Percentiles rank a stretch among this genome's conserved stretches.
Conservation (phyloP, 306 rosid species). For the Acmispon strigosus region DNA sequence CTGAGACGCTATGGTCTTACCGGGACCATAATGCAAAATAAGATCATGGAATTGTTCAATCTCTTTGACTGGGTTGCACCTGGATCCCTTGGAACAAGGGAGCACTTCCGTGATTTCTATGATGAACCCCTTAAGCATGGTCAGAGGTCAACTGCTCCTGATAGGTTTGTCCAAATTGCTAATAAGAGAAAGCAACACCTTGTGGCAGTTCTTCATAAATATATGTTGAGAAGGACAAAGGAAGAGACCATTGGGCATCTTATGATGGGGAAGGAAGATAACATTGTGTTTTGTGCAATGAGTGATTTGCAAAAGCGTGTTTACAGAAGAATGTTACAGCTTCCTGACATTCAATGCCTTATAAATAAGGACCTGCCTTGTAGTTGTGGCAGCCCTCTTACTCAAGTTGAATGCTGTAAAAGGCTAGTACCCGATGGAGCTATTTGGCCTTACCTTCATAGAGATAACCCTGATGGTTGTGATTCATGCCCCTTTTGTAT, state of each 20-base stretch:
- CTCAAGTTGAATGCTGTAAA: conserved; percentile 88
- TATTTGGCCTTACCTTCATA: conserved; percentile 87
- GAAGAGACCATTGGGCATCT: conserved; percentile 98
- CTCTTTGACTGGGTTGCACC: conserved; percentile 91
- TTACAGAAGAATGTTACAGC: conserved; percentile 80
- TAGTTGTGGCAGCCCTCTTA: conserved; percentile 89
- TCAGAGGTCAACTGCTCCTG: conserved; percentile 90
- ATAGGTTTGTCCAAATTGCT: conserved; percentile 71
- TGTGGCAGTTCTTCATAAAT: conserved; percentile 61
- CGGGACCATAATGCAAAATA: conserved; percentile 94
- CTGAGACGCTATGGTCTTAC: conserved; percentile 79
- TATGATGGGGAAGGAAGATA: conserved; percentile 99
- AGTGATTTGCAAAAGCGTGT: conserved; percentile 86
- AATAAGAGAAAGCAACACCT: conserved; percentile 77
- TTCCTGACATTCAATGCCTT: conserved; percentile 86
- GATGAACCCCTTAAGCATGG: conserved; percentile 96
- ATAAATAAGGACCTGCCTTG: conserved; percentile 80
- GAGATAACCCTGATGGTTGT: conserved; percentile 83
- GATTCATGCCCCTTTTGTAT: conserved; percentile 94
- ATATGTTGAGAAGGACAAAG: conserved; percentile 87
- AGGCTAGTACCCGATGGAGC: conserved; percentile 75
- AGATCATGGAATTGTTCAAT: conserved; percentile 88
- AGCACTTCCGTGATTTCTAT: conserved; percentile 83
- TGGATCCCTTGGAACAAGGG: conserved; percentile 91
- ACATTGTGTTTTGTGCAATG: conserved; percentile 83